Evolutionary conservation across 1,139 yeast species (phyloP), one percentile per base, ranked within the genome.

Genomic region (Meyerozyma sp.): DNA sequence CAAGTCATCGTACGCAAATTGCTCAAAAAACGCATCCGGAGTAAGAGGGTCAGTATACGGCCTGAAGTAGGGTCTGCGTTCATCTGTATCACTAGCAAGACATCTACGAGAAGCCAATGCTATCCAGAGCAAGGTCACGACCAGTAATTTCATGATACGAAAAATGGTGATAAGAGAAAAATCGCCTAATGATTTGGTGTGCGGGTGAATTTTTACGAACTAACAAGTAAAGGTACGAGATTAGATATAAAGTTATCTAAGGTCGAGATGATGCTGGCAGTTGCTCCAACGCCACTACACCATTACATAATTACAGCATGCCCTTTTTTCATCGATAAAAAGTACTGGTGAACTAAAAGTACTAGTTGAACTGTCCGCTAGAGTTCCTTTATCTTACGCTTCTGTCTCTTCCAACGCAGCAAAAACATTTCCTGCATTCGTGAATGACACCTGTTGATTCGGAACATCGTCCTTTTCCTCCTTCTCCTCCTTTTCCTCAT

Each of bases 11-110:
- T 63, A 60, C 44, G 67, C 69, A 56, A 89, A 88, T 56, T 85
- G 94, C 61, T 88, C 96, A 50, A 84, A 77, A 54, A 82, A 74
- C 1, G 87, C 72, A 9, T 70, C 70, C 4, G 62, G 25, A 10
- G 10, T 14, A 34, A 34, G 27, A 9, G n/a, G 14, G n/a, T 34
- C 16, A 20, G 26, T 9, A 25, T 34, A 34, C 4, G 25, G 25
- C 26, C 10, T 25, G 26, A 34, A 34, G 7, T 20, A 11, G n/a
- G 37, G 37, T 20, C 37, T 34, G 14, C 16, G 9, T 11, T 34
- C 16, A 5, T 5, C 14, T 10, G 9, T 5, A 4, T 18, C 37
- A 21, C 16, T 18, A 9, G 39, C 39, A 9, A 21, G 6, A 16
- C 35, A 16, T 13, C 21, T 32, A 10, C 13, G 13, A 27, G 11